Evolutionary conservation across 75 land plant species (phyloP).

Genomic region (Pseudotsuga menziesii): DNA sequence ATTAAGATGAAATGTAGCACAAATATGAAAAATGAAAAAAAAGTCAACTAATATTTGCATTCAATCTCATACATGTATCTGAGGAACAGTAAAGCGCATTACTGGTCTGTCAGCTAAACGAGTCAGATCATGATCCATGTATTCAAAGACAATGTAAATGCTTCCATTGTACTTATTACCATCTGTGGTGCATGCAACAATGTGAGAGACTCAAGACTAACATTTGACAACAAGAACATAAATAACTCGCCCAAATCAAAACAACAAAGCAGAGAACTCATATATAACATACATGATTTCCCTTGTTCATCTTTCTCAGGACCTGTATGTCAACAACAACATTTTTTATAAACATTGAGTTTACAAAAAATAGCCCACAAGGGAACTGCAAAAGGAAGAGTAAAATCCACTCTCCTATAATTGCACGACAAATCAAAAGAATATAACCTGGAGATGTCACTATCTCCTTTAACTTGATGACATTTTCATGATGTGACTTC

Average conservation of each 20-base stretch:
- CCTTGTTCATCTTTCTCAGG: too few relatives aligned
- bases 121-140: constrained; percentile 98
- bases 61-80: constrained; percentile 68
- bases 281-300: too few relatives aligned
- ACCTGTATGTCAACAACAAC: constrained; percentile 27
- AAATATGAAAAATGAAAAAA: neutral
- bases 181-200: constrained; percentile 32
- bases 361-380: too few relatives aligned
- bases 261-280: neutral
- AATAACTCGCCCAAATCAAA: neutral
- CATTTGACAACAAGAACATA: neutral
- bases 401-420: neutral
- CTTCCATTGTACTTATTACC: constrained; percentile 83
- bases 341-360: neutral
- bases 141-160: constrained; percentile 97
- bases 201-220: neutral
- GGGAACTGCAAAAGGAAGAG: too few relatives aligned
- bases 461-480: constrained; percentile 86
- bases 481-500: constrained; percentile 88
- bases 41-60: neutral
- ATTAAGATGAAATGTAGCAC: neutral
- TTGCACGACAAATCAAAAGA: neutral
- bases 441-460: constrained; percentile 77
- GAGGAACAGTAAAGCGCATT: constrained; percentile 81
- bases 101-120: constrained; percentile 96